Conservation (phyloP, 1,284 basidiomycete species). For the Sporisorium exsertum region DNA sequence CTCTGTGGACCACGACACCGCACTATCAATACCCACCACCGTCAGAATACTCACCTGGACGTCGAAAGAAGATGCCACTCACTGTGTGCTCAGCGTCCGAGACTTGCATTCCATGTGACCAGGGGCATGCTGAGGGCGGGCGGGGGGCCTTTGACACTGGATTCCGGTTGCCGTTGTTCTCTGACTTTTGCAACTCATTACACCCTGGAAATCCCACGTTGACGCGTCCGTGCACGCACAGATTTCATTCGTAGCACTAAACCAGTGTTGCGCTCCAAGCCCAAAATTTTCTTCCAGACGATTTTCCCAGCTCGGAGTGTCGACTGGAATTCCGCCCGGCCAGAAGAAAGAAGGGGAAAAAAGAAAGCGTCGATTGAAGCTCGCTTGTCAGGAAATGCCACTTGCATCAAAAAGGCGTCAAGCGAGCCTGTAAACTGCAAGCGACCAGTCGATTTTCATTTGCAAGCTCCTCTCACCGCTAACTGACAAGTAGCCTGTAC, state of each 20-base stretch:
- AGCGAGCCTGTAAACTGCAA: slow-evolving; percentile 2
- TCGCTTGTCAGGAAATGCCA: slow-evolving; percentile 4
- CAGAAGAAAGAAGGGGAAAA: not conserved
- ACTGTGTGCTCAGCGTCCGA: too few species aligned
- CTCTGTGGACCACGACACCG: too few species aligned
- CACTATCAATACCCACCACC: too few species aligned
- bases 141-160: too few species aligned
- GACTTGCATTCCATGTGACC: too few species aligned
- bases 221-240: not conserved
- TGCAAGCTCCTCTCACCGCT: too few species aligned
- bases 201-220: slow-evolving; percentile 8
- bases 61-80: too few species aligned
- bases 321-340: not conserved
- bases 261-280: not conserved
- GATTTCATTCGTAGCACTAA: not conserved
- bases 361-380: not conserved
- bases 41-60: too few species aligned
- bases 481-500: too few species aligned
- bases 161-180: too few species aligned
- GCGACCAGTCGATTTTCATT: not conserved
- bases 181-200: not conserved
- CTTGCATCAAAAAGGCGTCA: slow-evolving; percentile 3
- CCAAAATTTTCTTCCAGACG: not conserved
- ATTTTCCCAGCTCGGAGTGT: slow-evolving; percentile 4
- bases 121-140: too few species aligned